phyloP scores from a whole-genome alignment of 1,284 basidiomycete species.

The Schizophyllum amplum region DNA sequence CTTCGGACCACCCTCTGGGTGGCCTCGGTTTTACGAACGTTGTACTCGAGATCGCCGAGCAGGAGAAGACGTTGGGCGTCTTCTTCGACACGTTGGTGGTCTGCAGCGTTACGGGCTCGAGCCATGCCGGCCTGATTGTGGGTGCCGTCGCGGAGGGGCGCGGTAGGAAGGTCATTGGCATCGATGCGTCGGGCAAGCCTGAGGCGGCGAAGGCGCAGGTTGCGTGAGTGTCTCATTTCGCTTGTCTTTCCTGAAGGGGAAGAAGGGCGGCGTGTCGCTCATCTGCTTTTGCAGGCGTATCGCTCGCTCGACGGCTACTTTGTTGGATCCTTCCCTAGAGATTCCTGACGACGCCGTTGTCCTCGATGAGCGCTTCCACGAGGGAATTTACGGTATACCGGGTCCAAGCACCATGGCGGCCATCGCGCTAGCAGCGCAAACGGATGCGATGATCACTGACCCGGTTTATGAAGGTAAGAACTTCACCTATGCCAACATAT shows the following conservation, averaged over 20 bases:
- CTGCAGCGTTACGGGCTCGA: slow-evolving; percentile 18
- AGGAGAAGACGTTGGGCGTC: slow-evolving; percentile 17
- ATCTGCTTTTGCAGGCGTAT: slow-evolving; percentile 7
- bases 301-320: slow-evolving; percentile 15
- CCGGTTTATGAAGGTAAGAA: slow-evolving; percentile 21
- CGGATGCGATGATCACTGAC: slow-evolving; percentile 21
- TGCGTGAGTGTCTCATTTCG: slow-evolving; percentile 1
- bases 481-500: slow-evolving; percentile 5
- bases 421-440: slow-evolving; percentile 18
- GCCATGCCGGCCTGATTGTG: slow-evolving; percentile 19
- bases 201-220: slow-evolving; percentile 17
- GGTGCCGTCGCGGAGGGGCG: slow-evolving; percentile 11
- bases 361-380: slow-evolving; percentile 19
- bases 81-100: slow-evolving; percentile 20
- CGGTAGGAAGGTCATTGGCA: slow-evolving; percentile 15
- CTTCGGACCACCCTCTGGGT: slow-evolving; percentile 19
- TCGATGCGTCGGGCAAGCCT: slow-evolving; percentile 19
- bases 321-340: slow-evolving; percentile 1
- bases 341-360: slow-evolving; percentile 17
- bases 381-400: slow-evolving; percentile 19
- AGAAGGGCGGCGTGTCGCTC: not conserved
- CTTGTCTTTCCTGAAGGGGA: not conserved
- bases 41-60: slow-evolving; percentile 18
- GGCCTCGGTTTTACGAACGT: slow-evolving; percentile 19
- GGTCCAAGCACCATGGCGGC: slow-evolving; percentile 18